Conservation (phyloP, 495 filamentous ascomycete species). For the Platismatia glauca region DNA sequence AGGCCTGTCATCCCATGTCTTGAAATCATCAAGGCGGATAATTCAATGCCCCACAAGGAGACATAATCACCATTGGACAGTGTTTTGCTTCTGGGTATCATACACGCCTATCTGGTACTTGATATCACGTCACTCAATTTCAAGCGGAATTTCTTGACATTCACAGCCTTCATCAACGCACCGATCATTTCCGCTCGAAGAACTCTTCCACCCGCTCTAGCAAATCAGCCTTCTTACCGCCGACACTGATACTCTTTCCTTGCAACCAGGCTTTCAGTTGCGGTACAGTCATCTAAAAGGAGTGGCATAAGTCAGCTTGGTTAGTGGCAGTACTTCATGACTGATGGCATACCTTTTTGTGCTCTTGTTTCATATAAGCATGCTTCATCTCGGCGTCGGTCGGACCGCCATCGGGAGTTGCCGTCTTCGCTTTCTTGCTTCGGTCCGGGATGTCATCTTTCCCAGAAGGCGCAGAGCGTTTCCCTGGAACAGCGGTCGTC, state of each 20-base stretch:
- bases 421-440: conserved; percentile 43
- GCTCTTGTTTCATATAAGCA: conserved; percentile 46
- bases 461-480: conserved; percentile 38
- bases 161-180: background rate
- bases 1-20: background rate
- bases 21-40: background rate
- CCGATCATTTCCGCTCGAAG: conserved; percentile 49
- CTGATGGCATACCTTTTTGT: conserved; percentile 46
- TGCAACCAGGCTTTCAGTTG: conserved; percentile 60
- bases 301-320: conserved; percentile 25
- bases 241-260: conserved; percentile 52
- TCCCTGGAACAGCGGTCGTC: conserved; percentile 34
- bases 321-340: background rate
- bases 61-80: background rate
- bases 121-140: background rate
- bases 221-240: conserved; percentile 67
- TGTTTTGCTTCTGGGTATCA: background rate
- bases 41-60: too few species aligned
- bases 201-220: conserved; percentile 69
- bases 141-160: background rate
- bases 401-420: conserved; percentile 31
- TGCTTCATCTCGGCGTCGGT: conserved; percentile 52
- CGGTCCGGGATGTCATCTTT: conserved; percentile 25
- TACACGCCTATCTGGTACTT: background rate
- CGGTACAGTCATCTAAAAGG: conserved; percentile 47